These are phyloP conservation scores for Beauveria caledonica DNA, from an alignment of 2,329 filamentous ascomycete species.

Conservation along the genomic window DNA sequence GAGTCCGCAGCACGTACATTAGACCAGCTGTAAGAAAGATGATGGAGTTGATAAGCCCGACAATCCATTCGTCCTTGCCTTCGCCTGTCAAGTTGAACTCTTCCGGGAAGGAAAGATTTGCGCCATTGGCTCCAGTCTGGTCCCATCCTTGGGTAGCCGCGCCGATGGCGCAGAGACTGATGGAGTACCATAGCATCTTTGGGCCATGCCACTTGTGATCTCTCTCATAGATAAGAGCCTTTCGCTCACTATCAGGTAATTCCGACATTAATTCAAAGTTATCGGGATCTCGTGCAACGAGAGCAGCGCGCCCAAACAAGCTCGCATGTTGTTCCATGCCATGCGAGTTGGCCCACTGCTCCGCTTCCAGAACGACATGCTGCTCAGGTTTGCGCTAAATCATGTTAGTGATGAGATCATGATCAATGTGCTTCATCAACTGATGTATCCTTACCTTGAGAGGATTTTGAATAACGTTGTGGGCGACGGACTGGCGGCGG, in stretches of 20 bases:
- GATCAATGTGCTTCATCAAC: too few species aligned
- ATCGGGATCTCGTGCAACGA: conserved; percentile 26
- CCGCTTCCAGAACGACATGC: conserved; percentile 30
- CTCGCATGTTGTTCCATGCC: conserved; percentile 40
- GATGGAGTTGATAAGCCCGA: conserved; percentile 26
- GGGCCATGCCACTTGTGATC: conserved; percentile 52
- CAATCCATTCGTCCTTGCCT: conserved; percentile 37
- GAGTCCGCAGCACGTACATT: conserved; percentile 34
- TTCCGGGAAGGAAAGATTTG: conserved; percentile 50
- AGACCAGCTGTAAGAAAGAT: conserved; percentile 41
- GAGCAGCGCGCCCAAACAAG: conserved; percentile 30
- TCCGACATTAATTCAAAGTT: conserved; percentile 21
- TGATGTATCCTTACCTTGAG: conserved; percentile 19
- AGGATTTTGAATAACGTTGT: conserved; percentile 27
- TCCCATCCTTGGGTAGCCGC: conserved; percentile 56
- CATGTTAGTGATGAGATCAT: not conserved
- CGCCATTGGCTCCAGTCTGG: conserved; percentile 54
- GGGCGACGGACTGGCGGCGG: conserved; percentile 19
- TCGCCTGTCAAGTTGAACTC: conserved; percentile 26
- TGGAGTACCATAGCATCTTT: conserved; percentile 33
- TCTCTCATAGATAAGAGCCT: conserved; percentile 32
- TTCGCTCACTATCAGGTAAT: conserved; percentile 28
- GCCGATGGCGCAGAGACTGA: conserved; percentile 46
- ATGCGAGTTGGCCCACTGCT: conserved; percentile 40
- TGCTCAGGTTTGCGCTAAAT: conserved; percentile 21